Percentiles rank a stretch among this genome's conserved stretches.
Conservation (phyloP, 2,329 filamentous ascomycete species). For the Fusarium sp. region DNA sequence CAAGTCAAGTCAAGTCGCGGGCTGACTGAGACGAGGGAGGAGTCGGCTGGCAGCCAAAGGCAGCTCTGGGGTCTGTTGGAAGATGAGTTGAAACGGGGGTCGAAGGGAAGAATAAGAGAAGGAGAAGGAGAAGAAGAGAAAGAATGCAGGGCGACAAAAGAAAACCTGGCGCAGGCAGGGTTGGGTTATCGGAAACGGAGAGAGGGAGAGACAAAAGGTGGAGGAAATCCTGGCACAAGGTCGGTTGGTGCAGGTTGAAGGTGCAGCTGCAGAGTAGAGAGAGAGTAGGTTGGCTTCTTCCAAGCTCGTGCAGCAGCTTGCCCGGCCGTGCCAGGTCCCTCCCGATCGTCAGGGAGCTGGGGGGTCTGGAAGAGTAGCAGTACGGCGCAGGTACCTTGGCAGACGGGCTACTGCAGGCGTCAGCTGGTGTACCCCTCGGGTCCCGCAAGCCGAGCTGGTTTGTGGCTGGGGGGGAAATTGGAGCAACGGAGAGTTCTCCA, state of each 20-base stretch:
- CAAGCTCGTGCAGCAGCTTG: slow-evolving; percentile 22
- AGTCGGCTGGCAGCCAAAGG: slow-evolving; percentile 16
- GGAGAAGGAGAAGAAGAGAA: slow-evolving; percentile 28
- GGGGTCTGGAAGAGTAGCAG: slow-evolving; percentile 12
- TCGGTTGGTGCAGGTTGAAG: slow-evolving; percentile 24
- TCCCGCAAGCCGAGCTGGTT: slow-evolving; percentile 19
- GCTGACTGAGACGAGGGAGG: slow-evolving; percentile 12
- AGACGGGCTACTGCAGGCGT: not conserved
- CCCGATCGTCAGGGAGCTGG: slow-evolving; percentile 23
- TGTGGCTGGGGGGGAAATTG: slow-evolving; percentile 38
- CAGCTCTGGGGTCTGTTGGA: slow-evolving; percentile 17
- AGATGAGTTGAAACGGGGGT: slow-evolving; percentile 17
- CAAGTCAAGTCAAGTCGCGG: slow-evolving; percentile 5
- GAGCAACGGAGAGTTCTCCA: slow-evolving; percentile 16
- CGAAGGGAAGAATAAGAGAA: slow-evolving; percentile 32
- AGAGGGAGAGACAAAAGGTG: slow-evolving; percentile 22
- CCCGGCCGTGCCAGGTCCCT: slow-evolving; percentile 2
- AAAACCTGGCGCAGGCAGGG: slow-evolving; percentile 22
- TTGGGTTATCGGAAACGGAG: slow-evolving; percentile 18
- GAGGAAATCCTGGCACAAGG: slow-evolving; percentile 36
- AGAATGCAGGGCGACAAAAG: slow-evolving; percentile 27
- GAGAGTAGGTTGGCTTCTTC: slow-evolving; percentile 24
- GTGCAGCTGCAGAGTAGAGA: slow-evolving; percentile 5
- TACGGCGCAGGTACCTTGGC: slow-evolving; percentile 5
- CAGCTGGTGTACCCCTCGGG: not conserved